phyloP scores from a whole-genome alignment of 176 grass and related monocot species.

The Microstegium vimineum region DNA sequence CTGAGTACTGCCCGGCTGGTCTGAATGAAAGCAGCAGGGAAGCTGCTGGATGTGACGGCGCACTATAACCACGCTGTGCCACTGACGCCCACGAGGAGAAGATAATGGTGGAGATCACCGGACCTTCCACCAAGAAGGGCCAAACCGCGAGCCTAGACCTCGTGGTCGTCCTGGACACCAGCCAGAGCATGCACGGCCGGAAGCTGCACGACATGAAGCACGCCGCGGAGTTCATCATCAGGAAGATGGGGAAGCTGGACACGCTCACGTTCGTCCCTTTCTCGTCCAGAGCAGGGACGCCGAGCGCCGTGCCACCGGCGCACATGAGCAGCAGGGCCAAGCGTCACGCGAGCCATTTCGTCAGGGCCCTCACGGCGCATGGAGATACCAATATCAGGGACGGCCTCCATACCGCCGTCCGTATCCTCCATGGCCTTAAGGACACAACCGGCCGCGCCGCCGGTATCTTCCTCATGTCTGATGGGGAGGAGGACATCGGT shows the following conservation, averaged over 20 bases:
- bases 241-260: neutral
- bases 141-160: neutral
- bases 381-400: too few species aligned
- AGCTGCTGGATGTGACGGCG: too few species aligned
- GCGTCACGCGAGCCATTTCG: too few species aligned
- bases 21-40: too few species aligned
- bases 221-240: neutral
- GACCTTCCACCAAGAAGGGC: neutral
- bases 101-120: too few species aligned
- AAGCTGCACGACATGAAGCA: neutral
- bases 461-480: neutral
- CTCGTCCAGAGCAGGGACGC: neutral
- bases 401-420: neutral
- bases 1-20: too few species aligned
- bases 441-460: neutral
- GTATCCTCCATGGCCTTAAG: neutral
- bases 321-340: too few species aligned
- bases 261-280: neutral
- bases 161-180: neutral
- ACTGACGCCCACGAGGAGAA: too few species aligned
- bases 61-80: too few species aligned
- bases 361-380: too few species aligned
- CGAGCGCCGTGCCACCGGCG: neutral
- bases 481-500: neutral
- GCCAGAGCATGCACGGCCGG: neutral